Evolutionary conservation across 2,329 filamentous ascomycete species (phyloP), one percentile per base, ranked within the genome.

Genomic region (Knufia petricola): DNA sequence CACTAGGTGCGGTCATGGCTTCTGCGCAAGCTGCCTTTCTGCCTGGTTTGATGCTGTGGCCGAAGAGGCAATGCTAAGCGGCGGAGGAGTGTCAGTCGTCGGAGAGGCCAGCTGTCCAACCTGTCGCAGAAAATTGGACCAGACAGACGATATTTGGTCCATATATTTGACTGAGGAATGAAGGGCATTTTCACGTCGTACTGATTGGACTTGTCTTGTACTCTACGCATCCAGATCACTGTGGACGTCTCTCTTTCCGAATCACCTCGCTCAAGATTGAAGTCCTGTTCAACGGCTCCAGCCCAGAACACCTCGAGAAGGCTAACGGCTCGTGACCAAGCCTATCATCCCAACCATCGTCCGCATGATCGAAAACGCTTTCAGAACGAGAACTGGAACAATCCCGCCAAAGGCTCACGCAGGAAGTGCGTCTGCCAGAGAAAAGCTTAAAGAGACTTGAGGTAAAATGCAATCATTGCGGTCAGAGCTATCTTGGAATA

Each of bases 401-500:
- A 37, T 37, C 34, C 34, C 34, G 34, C 34, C 7, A 37, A 37
- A 37, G 34, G 7, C 34, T 37, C 34, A 37, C 34, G 34, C 34
- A 37, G 34, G 34, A 37, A n/a, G 34, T 37, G 34, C 34, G 34
- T 37, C 34, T 37, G 34, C 34, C 15, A 37, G 34, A 37, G 34
- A 6, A 37, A 37, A 37, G 34, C 34, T 37, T 37, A 37, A 37
- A 37, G 34, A 37, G 34, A 37, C 15, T n/a, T 37, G 15, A 6
- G 34, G 34, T 6, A 31, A 37, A 6, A 37, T 37, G 34, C 34
- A 37, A 37, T 37, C 34, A 37, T 37, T 37, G 34, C 34, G 34
- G 34, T 37, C 34, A 37, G 34, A 37, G 34, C 34, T 37, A 37
- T 37, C 34, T 37, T 37, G 34, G 34, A 37, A 37, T 37, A 37